phyloP scores from a whole-genome alignment of 768 basidiomycete genomes.

The Boletus insuetus region DNA sequence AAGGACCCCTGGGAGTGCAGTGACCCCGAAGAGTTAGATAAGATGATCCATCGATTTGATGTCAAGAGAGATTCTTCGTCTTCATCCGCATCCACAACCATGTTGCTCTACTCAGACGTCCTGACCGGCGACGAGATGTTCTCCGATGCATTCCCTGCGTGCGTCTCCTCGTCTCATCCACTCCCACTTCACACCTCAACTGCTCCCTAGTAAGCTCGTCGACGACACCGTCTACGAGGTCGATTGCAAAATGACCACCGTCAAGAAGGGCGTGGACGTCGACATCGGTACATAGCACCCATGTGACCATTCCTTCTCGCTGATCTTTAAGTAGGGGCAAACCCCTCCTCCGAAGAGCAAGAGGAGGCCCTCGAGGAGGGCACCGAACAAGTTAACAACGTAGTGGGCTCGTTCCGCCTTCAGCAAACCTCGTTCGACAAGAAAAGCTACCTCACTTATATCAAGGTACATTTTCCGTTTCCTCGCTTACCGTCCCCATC shows the following conservation, averaged over 20 bases:
- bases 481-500: too few species aligned
- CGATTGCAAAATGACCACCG: constrained; percentile 65
- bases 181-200: constrained; percentile 8
- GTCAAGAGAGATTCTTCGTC: too few species aligned
- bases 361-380: constrained; percentile 83
- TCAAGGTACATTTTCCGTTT: too few species aligned
- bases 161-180: constrained; percentile 26
- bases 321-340: constrained; percentile 61
- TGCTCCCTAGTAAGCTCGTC: constrained; percentile 60
- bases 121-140: constrained; percentile 87
- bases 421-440: constrained; percentile 83
- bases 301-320: neutral
- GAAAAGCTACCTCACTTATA: constrained; percentile 74
- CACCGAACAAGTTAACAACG: constrained; percentile 77
- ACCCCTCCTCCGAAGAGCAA: constrained; percentile 87
- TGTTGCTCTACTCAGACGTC: constrained; percentile 76
- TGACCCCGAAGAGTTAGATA: constrained; percentile 16
- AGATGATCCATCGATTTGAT: constrained; percentile 11
- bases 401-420: constrained; percentile 90
- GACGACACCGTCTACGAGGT: constrained; percentile 85
- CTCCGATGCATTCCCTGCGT: constrained; percentile 92
- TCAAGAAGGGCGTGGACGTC: constrained; percentile 76
- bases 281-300: constrained; percentile 69
- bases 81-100: constrained; percentile 28
- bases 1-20: constrained; percentile 7